A percentile compares a stretch with the other conserved stretches of the same genome.
phyloP scores from a whole-genome alignment of 192 early-diverging fungal species.

The Podila epicladia region DNA sequence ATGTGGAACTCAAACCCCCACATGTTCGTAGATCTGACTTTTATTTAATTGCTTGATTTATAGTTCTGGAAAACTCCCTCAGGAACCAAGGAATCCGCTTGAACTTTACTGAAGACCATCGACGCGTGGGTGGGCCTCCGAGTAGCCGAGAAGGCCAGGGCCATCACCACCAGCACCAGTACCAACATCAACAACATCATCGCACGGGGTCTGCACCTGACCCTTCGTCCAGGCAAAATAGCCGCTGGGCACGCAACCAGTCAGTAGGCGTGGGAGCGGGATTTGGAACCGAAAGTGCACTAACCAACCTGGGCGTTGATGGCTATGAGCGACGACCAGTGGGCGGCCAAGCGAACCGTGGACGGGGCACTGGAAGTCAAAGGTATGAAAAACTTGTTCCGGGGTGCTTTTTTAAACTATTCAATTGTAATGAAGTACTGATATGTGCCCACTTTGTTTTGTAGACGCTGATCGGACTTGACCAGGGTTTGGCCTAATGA shows the following conservation, averaged over 20 bases:
- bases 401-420: too few species aligned
- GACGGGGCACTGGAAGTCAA: slow-evolving; percentile 20
- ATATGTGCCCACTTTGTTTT: too few species aligned
- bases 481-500: too few species aligned
- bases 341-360: slow-evolving; percentile 33
- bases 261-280: slow-evolving; percentile 47
- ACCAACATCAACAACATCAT: slow-evolving; percentile 11
- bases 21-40: neutral
- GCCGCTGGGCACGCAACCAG: slow-evolving; percentile 47
- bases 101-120: slow-evolving; percentile 36
- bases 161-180: neutral
- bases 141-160: neutral
- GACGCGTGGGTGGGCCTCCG: slow-evolving; percentile 15
- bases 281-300: slow-evolving; percentile 44
- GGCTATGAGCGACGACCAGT: slow-evolving; percentile 39
- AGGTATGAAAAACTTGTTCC: slow-evolving; percentile 8
- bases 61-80: slow-evolving; percentile 41
- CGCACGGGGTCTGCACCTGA: slow-evolving; percentile 21
- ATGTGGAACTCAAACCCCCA: neutral
- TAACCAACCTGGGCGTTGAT: slow-evolving; percentile 46
- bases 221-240: slow-evolving; percentile 12
- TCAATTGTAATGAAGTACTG: too few species aligned
- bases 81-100: slow-evolving; percentile 45
- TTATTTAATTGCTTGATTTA: neutral
- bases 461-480: too few species aligned